Conservation (phyloP, 2,329 filamentous ascomycete species). For the Parasarocladium wereldwijsianum region DNA sequence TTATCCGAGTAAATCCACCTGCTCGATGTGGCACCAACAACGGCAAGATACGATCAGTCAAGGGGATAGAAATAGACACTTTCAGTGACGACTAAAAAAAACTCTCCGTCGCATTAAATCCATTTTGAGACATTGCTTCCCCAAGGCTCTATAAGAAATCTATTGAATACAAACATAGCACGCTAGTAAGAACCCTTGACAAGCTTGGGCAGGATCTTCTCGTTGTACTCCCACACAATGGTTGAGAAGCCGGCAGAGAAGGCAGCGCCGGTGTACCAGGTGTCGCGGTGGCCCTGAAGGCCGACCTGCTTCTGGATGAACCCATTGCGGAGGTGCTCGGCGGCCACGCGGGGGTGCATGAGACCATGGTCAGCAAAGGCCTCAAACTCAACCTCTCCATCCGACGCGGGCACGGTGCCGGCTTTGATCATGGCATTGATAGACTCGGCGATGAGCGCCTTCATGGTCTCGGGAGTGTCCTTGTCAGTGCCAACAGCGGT, state of each 20-base stretch:
- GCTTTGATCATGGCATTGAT: constrained; percentile 13
- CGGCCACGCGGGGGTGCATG: constrained; percentile 15
- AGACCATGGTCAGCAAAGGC: constrained; percentile 19
- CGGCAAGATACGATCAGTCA: too few relatives aligned
- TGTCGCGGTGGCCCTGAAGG: constrained; percentile 25
- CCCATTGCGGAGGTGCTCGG: constrained; percentile 18
- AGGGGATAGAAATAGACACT: too few relatives aligned
- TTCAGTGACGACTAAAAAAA: too few relatives aligned
- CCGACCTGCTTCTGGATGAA: constrained; percentile 23
- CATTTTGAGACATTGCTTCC: too few relatives aligned
- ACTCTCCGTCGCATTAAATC: too few relatives aligned
- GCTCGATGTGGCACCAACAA: too few relatives aligned
- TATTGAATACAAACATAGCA: too few relatives aligned
- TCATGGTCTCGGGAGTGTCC: constrained; percentile 8
- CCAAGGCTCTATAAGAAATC: too few relatives aligned
- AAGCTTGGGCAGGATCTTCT: constrained; percentile 10
- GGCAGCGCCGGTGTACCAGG: constrained; percentile 26
- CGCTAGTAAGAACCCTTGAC: constrained; percentile 7
- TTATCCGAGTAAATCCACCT: too few relatives aligned
- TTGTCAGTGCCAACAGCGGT: constrained; percentile 12
- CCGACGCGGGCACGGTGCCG: constrained; percentile 8
- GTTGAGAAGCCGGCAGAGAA: constrained; percentile 14
- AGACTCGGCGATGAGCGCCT: constrained; percentile 10
- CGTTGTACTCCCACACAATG: constrained; percentile 16
- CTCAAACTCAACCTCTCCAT: constrained; percentile 14